Percentiles rank a stretch among this genome's conserved stretches.
Evolutionary conservation across 2,329 filamentous ascomycete genomes (phyloP).

Genomic region (Cyphellophora attinorum): DNA sequence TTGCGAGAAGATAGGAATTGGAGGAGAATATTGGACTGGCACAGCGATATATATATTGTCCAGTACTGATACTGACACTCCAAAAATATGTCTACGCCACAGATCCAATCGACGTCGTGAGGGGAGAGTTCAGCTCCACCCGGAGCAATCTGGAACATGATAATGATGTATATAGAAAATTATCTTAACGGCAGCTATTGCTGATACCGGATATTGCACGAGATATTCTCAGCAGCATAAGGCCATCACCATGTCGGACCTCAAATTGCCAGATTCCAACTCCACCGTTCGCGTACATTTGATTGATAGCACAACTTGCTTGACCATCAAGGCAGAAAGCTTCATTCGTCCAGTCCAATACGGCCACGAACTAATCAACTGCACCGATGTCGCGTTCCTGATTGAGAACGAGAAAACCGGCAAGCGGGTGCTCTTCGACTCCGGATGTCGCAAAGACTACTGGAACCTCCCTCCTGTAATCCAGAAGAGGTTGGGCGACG

Average conservation of each 20-base stretch:
- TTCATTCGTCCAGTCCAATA: slow-evolving; percentile 6
- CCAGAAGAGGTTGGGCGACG: slow-evolving; percentile 2
- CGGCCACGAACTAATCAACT: neutral
- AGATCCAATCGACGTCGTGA: no score
- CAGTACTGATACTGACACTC: no score
- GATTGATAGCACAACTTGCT: slow-evolving; percentile 7
- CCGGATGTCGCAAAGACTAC: slow-evolving; percentile 22
- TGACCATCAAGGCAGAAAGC: slow-evolving; percentile 9
- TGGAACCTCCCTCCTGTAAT: slow-evolving; percentile 8
- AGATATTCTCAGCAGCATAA: no score
- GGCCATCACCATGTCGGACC: neutral
- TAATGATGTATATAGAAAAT: no score
- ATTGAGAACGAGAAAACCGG: slow-evolving; percentile 31
- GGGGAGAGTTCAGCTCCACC: no score
- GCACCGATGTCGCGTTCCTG: slow-evolving; percentile 26
- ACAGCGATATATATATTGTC: no score
- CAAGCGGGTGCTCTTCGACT: slow-evolving; percentile 26
- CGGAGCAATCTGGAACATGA: no score
- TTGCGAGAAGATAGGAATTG: no score
- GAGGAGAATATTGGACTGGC: no score
- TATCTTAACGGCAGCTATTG: no score
- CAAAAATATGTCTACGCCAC: no score
- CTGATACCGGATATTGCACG: no score
- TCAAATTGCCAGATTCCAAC: slow-evolving; percentile 3
- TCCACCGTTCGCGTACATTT: slow-evolving; percentile 6